Percentiles rank a stretch among this genome's conserved stretches.
These are phyloP conservation scores for Blastocystis hominis DNA, from an alignment of 352 stramenopile genomes.

Conservation along the genomic window DNA sequence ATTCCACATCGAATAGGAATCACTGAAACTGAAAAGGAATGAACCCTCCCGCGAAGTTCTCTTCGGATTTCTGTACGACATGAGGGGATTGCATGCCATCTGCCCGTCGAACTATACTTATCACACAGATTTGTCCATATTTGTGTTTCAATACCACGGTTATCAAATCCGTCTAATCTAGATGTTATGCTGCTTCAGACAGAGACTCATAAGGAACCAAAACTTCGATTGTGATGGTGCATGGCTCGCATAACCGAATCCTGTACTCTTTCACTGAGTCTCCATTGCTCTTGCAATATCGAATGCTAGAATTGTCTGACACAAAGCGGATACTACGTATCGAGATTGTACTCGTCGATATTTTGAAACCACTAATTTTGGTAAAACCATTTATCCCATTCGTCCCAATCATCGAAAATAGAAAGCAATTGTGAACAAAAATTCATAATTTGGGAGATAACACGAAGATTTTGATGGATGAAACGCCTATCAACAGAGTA, in stretches of 20 bases:
- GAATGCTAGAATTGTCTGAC: constrained; percentile 9
- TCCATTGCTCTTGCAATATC: constrained; percentile 5
- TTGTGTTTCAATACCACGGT: constrained; percentile 51
- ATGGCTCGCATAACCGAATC: constrained; percentile 49
- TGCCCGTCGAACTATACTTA: constrained; percentile 48
- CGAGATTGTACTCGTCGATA: background rate
- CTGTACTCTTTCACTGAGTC: background rate
- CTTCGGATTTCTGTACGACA: constrained; percentile 13
- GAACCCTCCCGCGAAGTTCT: constrained; percentile 13
- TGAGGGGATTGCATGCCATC: constrained; percentile 51
- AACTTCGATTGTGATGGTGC: constrained; percentile 48
- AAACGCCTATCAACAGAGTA: background rate
- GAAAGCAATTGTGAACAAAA: background rate
- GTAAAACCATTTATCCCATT: no score
- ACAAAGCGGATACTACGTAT: constrained; percentile 18
- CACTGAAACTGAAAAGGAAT: constrained; percentile 34
- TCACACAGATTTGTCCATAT: constrained; percentile 57
- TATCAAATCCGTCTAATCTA: constrained; percentile 53
- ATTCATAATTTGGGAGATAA: background rate
- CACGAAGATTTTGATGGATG: background rate
- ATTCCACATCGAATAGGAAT: constrained; percentile 53
- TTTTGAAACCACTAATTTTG: background rate
- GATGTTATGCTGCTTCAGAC: background rate
- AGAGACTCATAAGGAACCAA: constrained; percentile 55
- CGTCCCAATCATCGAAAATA: background rate